phyloP scores from a whole-genome alignment of 176 grass and related monocot species.

The Melocanna baccifera region DNA sequence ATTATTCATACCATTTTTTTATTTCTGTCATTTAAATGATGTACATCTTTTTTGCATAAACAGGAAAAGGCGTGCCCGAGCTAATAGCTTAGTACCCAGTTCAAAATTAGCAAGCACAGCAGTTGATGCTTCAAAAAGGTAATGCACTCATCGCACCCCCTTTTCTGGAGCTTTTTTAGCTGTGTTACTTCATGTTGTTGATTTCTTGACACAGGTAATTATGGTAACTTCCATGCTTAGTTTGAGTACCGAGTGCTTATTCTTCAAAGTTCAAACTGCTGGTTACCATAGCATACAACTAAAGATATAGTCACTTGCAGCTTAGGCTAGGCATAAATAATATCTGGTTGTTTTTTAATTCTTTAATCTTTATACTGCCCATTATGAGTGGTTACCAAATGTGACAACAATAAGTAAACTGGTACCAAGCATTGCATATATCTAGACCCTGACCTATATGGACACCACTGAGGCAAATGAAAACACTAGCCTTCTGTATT shows the following conservation, averaged over 20 bases:
- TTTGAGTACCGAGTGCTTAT: neutral
- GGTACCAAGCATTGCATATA: neutral
- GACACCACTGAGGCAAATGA: neutral
- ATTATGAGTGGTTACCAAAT: neutral
- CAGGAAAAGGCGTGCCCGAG: slow-evolving; percentile 57
- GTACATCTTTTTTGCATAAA: slow-evolving; percentile 25
- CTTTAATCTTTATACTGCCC: neutral
- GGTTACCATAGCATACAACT: neutral
- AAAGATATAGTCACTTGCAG: slow-evolving; percentile 6
- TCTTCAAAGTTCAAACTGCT: neutral
- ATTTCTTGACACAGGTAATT: neutral
- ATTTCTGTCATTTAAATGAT: neutral
- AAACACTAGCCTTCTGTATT: neutral
- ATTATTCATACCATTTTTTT: neutral
- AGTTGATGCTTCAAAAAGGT: slow-evolving; percentile 56
- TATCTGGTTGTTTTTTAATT: neutral
- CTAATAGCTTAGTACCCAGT: slow-evolving; percentile 33
- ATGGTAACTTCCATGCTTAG: neutral
- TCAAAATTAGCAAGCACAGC: slow-evolving; percentile 33
- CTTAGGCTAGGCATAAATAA: neutral
- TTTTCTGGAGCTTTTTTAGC: neutral
- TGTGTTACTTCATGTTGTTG: slow-evolving; percentile 8
- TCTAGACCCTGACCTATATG: neutral
- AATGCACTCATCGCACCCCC: neutral
- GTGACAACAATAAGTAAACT: neutral